Base-by-base conservation (phyloP, 202 grass and related monocot species). In the Thinopyrum obtusiflorum region DNA sequence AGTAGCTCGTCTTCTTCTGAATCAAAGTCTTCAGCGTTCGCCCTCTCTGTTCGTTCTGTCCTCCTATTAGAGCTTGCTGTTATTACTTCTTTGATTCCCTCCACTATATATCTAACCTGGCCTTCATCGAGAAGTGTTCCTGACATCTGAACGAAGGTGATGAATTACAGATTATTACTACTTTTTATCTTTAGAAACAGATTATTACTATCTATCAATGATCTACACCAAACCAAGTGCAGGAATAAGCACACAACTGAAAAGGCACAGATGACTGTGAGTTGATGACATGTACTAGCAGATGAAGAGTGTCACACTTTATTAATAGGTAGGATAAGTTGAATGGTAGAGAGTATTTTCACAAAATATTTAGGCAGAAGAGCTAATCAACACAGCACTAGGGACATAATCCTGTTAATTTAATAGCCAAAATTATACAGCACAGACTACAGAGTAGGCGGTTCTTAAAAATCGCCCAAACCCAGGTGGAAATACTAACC, bases 11-110 rank as follows among this genome's bases (percentile, higher is more conserved):
- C 93, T 91, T 99, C 97, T 71, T 99, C 97, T 15, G 90, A 94
- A 96, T 99, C 97, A n/a, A 96, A 99, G 81, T 97, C 97, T 68
- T 99, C 93, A 32, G 90, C 92, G 60, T 90, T 94, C 4, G 85
- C 83, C 77, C 90, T 90, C 25, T 96, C 93, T 29, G 87, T 87
- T 64, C 93, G 93, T 75, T 96, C 97, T 64, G 76, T 94, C 87
- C 91, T 96, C 83, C 97, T 96, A 57, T 88, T 89, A 66, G 87
- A 70, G 60, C 97, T 96, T 35, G 97, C 87, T 27, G 89, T 85
- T 81, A 99, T 94, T 82, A 94, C 93, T 81, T 91, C 89, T 90
- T 99, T 99, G 63, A 99, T 87, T 82, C 91, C 92, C 65, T 94
- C 93, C 75, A 99, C 90, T 72, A 91, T 88, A 57, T 77, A 64